Evolutionary conservation across 225 moss, liverwort and hornwort genomes (phyloP), one percentile per base, ranked within the genome.

Genomic region (Marchantia paleacea): DNA sequence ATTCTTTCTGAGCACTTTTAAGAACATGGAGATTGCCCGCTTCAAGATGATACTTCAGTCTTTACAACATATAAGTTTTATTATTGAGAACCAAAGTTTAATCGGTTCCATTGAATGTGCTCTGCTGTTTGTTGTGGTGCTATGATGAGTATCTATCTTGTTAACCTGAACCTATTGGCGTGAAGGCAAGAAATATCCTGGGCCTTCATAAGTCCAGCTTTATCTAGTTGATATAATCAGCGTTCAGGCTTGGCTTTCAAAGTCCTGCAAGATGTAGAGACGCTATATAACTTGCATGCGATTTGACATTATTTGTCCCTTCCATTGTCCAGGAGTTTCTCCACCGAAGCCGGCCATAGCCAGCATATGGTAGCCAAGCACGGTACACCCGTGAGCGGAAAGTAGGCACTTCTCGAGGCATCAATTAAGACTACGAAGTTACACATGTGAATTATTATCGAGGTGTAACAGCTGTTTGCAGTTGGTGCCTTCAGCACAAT

Each of bases 351-450:
- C 65, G 90, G 75, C 0, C 75, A 85, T 0, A 80, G 69, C 39
- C 90, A 90, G 80, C 90, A 90, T 63, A 76, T 69, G 51, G 48
- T 24, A 63, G 90, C 90, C 6, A 90, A 90, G 79, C 90, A 90
- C 72, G 75, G 69, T 8, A 47, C 69, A 19, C 69, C 69, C 15
- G 47, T 16, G 30, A 30, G 15, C 20, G 26, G 26, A 6, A 29
- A 52, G 48, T 58, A 57, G 47, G 9, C 24, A 28, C 14, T 52
- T 54, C 0, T n/a, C 12, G 24, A n/a, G 63, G n/a, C 14, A 47
- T 19, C 4, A 39, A 69, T 31, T 39, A 69, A 39, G 24, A 78
- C n/a, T 39, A 15, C 11, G 26, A 7, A 26, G 14, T 71, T 15
- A 18, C 16, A 48, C 71, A 50, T 39, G 39, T 50, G 48, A 71